Base-by-base conservation (phyloP, 2,329 filamentous ascomycete species). In the Uncinocarpus reesii region DNA sequence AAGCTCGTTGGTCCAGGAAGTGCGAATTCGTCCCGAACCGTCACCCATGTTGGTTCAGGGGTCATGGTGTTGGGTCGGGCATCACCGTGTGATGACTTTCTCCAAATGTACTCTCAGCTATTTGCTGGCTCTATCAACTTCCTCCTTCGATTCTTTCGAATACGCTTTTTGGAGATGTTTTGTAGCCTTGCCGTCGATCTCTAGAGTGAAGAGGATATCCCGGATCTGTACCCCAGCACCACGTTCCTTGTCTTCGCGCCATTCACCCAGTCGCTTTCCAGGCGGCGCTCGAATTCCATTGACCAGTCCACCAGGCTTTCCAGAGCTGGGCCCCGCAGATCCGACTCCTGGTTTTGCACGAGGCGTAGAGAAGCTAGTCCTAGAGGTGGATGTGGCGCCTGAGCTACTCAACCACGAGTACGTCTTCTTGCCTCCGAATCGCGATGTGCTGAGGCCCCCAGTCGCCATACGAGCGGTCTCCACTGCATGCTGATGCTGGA, bases 151-250 rank as follows among this genome's bases (percentile, higher is more conserved):
- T 53, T 68, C 66, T 48, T 65, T 68, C 32, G 63, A 61, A 50
- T 70, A 69, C 8, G 64, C 69, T 55, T 66, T 64, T 53, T 71
- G 65, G 45, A 71, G 61, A 56, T 70, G 66, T 35, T 64, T 64
- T 32, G 61, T 58, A 18, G 65, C 67, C 51, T 65, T 75, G 1
- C 85, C 83, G 61, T 94, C 86, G 43, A 80, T 73, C 64, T 95
- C 89, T 40, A 95, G 73, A 51, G 85, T 84, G 16, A 79, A 73
- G 13, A 94, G 72, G 71, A 88, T 81, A 64, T 95, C 90, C 47
- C 90, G 77, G 45, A 94, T 71, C 68, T 95, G 88, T 41, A 95
- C 86, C 21, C 82, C 81, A 56, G 75, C 77, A 26, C 86, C 87
- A 60, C 83, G 84, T 18, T 83, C 79, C 46, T 79, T 80, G 58